These are phyloP conservation scores for Solanum phureja DNA, from an alignment of 257 asterid genomes.

Conservation along the genomic window DNA sequence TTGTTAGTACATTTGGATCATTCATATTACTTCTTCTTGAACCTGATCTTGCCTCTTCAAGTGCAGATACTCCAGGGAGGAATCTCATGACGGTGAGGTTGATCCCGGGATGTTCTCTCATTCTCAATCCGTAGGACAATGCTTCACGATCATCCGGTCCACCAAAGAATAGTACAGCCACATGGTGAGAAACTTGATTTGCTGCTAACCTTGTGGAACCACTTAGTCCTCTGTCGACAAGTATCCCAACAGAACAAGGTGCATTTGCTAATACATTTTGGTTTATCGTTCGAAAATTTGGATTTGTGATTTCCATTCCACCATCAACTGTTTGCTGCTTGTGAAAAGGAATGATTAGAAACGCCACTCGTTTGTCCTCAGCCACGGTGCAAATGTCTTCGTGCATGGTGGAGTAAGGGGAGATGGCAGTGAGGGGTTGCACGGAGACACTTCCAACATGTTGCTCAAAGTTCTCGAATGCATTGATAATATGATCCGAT, in stretches of 20 bases:
- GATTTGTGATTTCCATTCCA: slow-evolving; percentile 81
- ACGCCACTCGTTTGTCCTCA: slow-evolving; percentile 68
- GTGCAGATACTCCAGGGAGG: slow-evolving; percentile 22
- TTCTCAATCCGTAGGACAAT: slow-evolving; percentile 58
- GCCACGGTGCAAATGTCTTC: slow-evolving; percentile 83
- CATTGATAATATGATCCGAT: slow-evolving; percentile 81
- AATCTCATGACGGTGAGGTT: slow-evolving; percentile 58
- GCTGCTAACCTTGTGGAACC: slow-evolving; percentile 54
- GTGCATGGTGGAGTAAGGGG: slow-evolving; percentile 95
- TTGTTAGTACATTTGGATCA: slow-evolving; percentile 24
- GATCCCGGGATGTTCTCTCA: slow-evolving; percentile 62
- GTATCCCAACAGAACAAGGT: slow-evolving; percentile 85
- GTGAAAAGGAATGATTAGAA: slow-evolving; percentile 75
- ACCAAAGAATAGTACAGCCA: slow-evolving; percentile 65
- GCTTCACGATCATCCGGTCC: slow-evolving; percentile 92
- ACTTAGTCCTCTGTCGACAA: slow-evolving; percentile 79
- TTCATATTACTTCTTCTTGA: neutral
- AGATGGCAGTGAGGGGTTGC: slow-evolving; percentile 75
- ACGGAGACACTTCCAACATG: slow-evolving; percentile 49
- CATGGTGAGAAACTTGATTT: slow-evolving; percentile 37
- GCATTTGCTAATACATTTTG: slow-evolving; percentile 73
- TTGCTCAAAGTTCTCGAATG: slow-evolving; percentile 86
- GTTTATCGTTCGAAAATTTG: slow-evolving; percentile 58
- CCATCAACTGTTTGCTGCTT: slow-evolving; percentile 96
- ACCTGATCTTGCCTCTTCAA: slow-evolving; percentile 1